Percentiles rank a stretch among this genome's conserved stretches.
Conservation (phyloP, 305 asterid species). For the Solanum chacoense region DNA sequence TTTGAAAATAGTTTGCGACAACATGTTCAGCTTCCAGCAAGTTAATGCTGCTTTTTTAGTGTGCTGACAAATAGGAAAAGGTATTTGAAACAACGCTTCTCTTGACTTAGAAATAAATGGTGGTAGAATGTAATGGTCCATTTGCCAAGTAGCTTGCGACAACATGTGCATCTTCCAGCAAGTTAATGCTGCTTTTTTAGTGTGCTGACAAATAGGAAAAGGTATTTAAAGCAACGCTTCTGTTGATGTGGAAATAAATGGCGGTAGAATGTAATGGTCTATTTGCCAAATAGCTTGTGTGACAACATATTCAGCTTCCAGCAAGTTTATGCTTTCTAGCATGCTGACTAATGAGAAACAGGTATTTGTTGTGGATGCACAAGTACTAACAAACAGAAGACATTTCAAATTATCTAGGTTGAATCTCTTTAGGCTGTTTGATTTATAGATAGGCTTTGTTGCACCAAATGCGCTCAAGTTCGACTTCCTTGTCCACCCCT, state of each 20-base stretch:
- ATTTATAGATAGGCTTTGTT: neutral
- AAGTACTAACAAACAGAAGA: neutral
- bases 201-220: neutral
- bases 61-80: neutral
- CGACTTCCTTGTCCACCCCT: neutral
- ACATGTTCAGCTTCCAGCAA: neutral
- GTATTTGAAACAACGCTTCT: neutral
- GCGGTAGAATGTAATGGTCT: neutral
- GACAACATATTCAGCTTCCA: neutral
- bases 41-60: neutral
- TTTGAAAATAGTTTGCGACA: neutral
- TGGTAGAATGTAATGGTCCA: neutral
- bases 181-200: neutral
- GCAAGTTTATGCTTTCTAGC: neutral
- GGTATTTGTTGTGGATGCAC: neutral
- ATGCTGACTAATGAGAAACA: neutral
- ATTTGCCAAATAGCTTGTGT: neutral
- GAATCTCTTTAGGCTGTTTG: neutral
- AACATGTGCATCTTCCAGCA: neutral
- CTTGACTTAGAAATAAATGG: neutral
- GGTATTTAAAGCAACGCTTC: neutral
- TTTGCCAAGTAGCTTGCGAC: neutral
- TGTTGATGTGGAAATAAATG: neutral
- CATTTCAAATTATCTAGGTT: neutral
- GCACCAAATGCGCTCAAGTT: neutral